These are phyloP conservation scores for Hypericum perforatum DNA, from an alignment of 345 rosid species.

Conservation along the genomic window DNA sequence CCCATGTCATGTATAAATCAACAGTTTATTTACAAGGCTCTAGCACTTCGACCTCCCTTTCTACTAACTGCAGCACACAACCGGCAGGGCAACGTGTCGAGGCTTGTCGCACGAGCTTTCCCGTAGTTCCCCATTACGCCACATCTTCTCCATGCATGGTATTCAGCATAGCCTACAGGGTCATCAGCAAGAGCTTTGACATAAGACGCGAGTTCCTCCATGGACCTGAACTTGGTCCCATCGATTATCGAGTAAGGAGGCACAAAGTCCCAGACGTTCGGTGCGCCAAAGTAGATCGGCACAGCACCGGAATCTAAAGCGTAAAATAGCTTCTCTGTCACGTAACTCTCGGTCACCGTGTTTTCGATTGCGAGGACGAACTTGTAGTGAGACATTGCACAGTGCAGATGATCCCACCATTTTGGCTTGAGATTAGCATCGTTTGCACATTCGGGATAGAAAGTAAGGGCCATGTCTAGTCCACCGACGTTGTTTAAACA, in stretches of 20 bases:
- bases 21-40: not conserved
- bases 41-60: slow-evolving; percentile 58
- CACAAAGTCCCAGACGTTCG: slow-evolving; percentile 68
- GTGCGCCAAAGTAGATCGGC: slow-evolving; percentile 86
- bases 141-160: slow-evolving; percentile 93
- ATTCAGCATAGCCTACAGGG: slow-evolving; percentile 74
- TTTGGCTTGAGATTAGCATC: slow-evolving; percentile 35
- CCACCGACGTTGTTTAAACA: slow-evolving; percentile 89
- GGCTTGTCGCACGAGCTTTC: slow-evolving; percentile 52
- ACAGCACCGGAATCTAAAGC: slow-evolving; percentile 81
- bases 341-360: slow-evolving; percentile 71
- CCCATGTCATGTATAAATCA: too few relatives aligned
- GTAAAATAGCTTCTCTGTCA: slow-evolving; percentile 88
- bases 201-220: slow-evolving; percentile 56
- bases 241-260: slow-evolving; percentile 84
- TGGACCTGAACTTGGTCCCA: slow-evolving; percentile 57
- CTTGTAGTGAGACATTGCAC: slow-evolving; percentile 94
- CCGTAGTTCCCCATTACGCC: slow-evolving; percentile 63
- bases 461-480: slow-evolving; percentile 52
- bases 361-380: slow-evolving; percentile 89
- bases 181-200: slow-evolving; percentile 55
- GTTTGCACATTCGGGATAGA: slow-evolving; percentile 60
- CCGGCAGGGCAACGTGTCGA: slow-evolving; percentile 83
- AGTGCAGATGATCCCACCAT: slow-evolving; percentile 94
- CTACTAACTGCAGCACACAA: slow-evolving; percentile 67